Percentiles rank a stretch among this genome's conserved stretches.
phyloP scores from a whole-genome alignment of 306 rosid genomes.

The apple (Malus domestica) region ASM211411v1 NC_041801.1:30653001-30653500 shows the following conservation, averaged over 20 bases:
- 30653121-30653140: no score
- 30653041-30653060: no score
- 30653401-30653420: conserved; percentile 37
- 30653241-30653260: conserved; percentile 73
- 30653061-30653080: no score
- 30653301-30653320: conserved; percentile 77
- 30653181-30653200: neutral
- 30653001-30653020: no score
- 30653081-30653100: no score
- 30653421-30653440: neutral
- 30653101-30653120: no score
- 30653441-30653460: neutral
- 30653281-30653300: conserved; percentile 79
- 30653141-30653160: no score
- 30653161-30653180: neutral
- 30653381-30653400: conserved; percentile 64
- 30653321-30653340: conserved; percentile 43
- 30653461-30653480: neutral
- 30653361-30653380: conserved; percentile 72
- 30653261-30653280: conserved; percentile 38
- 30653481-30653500: no score
- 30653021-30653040: no score
- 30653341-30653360: conserved; percentile 63
- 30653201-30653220: conserved; percentile 94
- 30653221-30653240: conserved; percentile 58